Evolutionary conservation across 2,329 filamentous ascomycete genomes (phyloP).

Genomic region (Pseudogymnoascus sp.): DNA sequence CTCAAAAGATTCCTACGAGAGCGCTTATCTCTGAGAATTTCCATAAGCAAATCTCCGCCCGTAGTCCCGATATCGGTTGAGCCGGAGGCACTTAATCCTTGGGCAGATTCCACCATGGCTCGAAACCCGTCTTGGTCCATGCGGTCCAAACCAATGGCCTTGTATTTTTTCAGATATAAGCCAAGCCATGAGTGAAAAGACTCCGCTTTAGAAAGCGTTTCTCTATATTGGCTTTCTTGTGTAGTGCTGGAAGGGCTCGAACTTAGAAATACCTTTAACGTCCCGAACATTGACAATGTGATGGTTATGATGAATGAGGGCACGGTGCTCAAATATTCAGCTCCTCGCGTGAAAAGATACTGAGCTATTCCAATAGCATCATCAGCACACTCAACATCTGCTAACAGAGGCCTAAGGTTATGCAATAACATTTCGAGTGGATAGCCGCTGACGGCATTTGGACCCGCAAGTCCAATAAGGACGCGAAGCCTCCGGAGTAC

Average conservation of each 20-base stretch:
- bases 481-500: conserved; percentile 81
- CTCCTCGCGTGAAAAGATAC: conserved; percentile 69
- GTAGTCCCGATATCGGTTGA: conserved; percentile 62
- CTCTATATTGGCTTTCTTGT: conserved; percentile 73
- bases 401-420: conserved; percentile 69
- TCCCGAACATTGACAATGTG: conserved; percentile 70
- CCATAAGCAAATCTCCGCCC: conserved; percentile 74
- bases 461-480: conserved; percentile 69
- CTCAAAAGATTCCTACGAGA: conserved; percentile 59
- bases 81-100: conserved; percentile 58
- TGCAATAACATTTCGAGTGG: conserved; percentile 86
- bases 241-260: conserved; percentile 72
- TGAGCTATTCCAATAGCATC: conserved; percentile 82
- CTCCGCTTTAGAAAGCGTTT: conserved; percentile 68
- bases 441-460: conserved; percentile 67
- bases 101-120: conserved; percentile 61
- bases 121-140: conserved; percentile 51
- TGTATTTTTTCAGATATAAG: conserved; percentile 58
- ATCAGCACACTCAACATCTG: conserved; percentile 79
- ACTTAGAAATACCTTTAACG: conserved; percentile 67
- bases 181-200: conserved; percentile 74
- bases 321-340: conserved; percentile 52
- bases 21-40: conserved; percentile 68
- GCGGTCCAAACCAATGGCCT: conserved; percentile 41
- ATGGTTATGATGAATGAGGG: conserved; percentile 78